A percentile compares a stretch with the other conserved stretches of the same genome.
phyloP scores from a whole-genome alignment of 306 rosid species.

The Coriaria nepalensis region DNA sequence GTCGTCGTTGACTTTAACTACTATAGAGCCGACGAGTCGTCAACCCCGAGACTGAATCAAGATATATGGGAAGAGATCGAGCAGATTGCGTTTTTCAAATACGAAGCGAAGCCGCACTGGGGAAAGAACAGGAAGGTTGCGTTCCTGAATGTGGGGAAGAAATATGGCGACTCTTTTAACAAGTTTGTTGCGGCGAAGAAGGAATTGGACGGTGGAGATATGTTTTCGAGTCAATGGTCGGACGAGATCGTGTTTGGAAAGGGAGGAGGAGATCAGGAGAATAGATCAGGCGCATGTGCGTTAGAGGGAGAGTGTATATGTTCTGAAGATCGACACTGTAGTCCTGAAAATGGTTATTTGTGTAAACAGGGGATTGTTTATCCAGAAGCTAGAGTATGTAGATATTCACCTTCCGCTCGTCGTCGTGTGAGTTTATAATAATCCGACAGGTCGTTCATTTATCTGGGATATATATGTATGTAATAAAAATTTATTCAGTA shows the following conservation, averaged over 20 bases:
- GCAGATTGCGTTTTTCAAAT: conserved; percentile 55
- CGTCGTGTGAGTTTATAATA: conserved; percentile 41
- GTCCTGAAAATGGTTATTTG: conserved; percentile 41
- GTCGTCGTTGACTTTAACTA: conserved; percentile 66
- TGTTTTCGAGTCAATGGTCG: conserved; percentile 58
- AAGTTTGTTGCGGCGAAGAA: conserved; percentile 28
- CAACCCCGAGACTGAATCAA: conserved; percentile 46
- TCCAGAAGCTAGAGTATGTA: conserved; percentile 60
- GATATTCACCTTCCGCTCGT: conserved; percentile 28
- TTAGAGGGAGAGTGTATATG: conserved; percentile 58
- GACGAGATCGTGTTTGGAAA: conserved; percentile 43
- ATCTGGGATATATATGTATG: no score
- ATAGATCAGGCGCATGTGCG: conserved; percentile 34
- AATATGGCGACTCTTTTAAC: conserved; percentile 29
- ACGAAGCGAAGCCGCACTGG: conserved; percentile 79
- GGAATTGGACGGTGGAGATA: conserved; percentile 41
- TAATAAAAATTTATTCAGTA: no score
- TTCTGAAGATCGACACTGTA: conserved; percentile 47
- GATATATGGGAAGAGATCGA: conserved; percentile 73
- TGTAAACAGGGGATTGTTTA: conserved; percentile 47
- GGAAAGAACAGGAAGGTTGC: conserved; percentile 58
- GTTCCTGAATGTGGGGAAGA: conserved; percentile 32
- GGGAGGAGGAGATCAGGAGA: conserved; percentile 21
- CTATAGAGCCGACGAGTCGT: conserved; percentile 36
- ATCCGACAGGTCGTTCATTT: background rate